phyloP scores from a whole-genome alignment of 441 rosid genomes.

The Croton setiger region DNA sequence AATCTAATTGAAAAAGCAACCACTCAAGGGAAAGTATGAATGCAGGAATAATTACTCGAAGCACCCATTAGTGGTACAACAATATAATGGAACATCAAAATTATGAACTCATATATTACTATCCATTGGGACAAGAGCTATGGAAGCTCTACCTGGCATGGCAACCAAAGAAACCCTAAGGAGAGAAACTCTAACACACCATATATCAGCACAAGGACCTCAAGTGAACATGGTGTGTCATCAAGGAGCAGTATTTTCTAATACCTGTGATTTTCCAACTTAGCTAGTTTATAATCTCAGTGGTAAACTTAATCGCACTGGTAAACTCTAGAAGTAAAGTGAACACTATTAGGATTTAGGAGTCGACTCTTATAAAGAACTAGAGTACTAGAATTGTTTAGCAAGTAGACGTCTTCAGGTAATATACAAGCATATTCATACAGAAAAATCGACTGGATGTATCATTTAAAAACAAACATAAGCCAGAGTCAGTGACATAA shows the following conservation, averaged over 20 bases:
- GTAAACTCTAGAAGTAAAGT: neutral
- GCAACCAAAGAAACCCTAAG: conserved; percentile 3
- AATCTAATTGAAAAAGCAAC: conserved; percentile 16
- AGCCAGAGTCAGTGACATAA: neutral
- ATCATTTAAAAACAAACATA: neutral
- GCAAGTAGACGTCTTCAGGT: neutral
- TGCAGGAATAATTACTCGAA: neutral
- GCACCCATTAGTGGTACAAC: neutral
- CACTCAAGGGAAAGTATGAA: conserved; percentile 3
- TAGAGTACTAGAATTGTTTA: neutral
- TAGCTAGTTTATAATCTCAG: neutral
- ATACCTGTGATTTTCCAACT: neutral
- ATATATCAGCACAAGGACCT: conserved; percentile 6
- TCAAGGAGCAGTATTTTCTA: neutral
- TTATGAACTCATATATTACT: neutral
- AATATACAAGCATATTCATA: neutral
- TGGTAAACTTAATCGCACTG: neutral
- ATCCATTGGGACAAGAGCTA: conserved; percentile 8
- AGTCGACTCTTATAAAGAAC: conserved; percentile 2
- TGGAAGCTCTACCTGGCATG: conserved; percentile 17
- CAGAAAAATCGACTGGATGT: neutral
- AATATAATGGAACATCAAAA: neutral
- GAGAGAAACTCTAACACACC: conserved; percentile 9
- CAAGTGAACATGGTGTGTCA: neutral
- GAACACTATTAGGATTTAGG: neutral